phyloP scores from a whole-genome alignment of 1,284 basidiomycete species.

The Paramarasmius palmivorus region DNA sequence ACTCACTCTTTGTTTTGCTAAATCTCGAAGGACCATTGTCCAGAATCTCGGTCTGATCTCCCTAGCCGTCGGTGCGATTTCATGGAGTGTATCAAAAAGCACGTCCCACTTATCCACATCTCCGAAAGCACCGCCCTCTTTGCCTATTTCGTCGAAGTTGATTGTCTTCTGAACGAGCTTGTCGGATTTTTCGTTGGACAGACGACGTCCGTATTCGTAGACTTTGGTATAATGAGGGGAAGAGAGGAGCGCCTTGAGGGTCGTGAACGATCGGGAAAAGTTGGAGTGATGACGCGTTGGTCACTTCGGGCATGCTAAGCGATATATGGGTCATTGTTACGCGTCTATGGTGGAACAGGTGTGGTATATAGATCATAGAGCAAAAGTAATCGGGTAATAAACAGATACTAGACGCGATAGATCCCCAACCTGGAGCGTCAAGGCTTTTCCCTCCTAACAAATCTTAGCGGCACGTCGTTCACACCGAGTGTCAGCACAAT shows the following conservation, averaged over 20 bases:
- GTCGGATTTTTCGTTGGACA: constrained; percentile 43
- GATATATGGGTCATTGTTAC: too few relatives aligned
- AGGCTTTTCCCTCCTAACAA: constrained; percentile 4
- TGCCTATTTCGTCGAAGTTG: constrained; percentile 65
- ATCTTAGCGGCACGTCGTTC: constrained; percentile 13
- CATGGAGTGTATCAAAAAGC: constrained; percentile 66
- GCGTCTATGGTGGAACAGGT: too few relatives aligned
- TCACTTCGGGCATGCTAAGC: too few relatives aligned
- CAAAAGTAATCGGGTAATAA: too few relatives aligned
- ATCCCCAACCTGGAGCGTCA: not conserved
- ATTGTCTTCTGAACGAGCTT: constrained; percentile 63
- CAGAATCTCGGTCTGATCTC: too few relatives aligned
- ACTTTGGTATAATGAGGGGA: constrained; percentile 55
- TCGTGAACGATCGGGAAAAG: too few relatives aligned
- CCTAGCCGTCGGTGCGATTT: too few relatives aligned
- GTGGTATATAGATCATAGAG: too few relatives aligned
- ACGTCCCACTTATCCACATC: constrained; percentile 63
- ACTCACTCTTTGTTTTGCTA: too few relatives aligned
- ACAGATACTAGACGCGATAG: too few relatives aligned
- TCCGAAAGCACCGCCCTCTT: constrained; percentile 30
- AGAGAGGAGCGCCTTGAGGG: constrained; percentile 52
- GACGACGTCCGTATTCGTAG: constrained; percentile 65
- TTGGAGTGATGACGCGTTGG: too few relatives aligned
- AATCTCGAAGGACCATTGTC: too few relatives aligned
- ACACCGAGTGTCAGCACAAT: constrained; percentile 14